A percentile compares a stretch with the other conserved stretches of the same genome.
phyloP scores from a whole-genome alignment of 2,329 filamentous ascomycete genomes.

The Xylariaceae sp. region DNA sequence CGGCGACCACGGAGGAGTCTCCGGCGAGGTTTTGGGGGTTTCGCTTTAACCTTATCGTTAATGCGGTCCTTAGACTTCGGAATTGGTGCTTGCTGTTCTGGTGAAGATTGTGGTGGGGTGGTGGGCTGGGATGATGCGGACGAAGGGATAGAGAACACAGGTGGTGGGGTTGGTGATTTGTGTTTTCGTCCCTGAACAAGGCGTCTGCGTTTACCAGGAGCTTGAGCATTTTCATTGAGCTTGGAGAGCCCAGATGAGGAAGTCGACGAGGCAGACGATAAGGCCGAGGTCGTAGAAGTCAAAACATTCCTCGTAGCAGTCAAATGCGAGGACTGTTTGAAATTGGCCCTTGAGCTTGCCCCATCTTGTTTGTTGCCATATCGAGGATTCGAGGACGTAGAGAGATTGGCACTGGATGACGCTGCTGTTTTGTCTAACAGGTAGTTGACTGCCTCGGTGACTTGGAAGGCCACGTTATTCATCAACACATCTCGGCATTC shows the following conservation, averaged over 20 bases:
- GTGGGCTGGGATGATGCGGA: slow-evolving; percentile 29
- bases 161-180: slow-evolving; percentile 24
- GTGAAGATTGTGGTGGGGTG: slow-evolving; percentile 20
- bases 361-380: too few species aligned
- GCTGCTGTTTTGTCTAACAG: slow-evolving; percentile 16
- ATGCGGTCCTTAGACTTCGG: not conserved
- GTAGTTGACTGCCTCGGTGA: slow-evolving; percentile 25
- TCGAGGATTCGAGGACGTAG: slow-evolving; percentile 8
- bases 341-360: too few species aligned
- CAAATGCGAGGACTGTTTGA: too few species aligned
- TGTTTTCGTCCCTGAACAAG: slow-evolving; percentile 29
- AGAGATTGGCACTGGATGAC: slow-evolving; percentile 10
- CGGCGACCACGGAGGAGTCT: slow-evolving; percentile 25
- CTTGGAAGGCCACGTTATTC: slow-evolving; percentile 24
- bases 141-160: slow-evolving; percentile 31
- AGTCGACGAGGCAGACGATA: slow-evolving; percentile 11
- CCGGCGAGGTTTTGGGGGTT: slow-evolving; percentile 18
- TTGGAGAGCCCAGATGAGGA: slow-evolving; percentile 15
- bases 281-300: too few species aligned
- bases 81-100: slow-evolving; percentile 4
- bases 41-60: not conserved
- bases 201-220: slow-evolving; percentile 27
- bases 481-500: slow-evolving; percentile 29
- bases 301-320: too few species aligned
- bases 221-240: slow-evolving; percentile 14